phyloP scores from a whole-genome alignment of 495 filamentous ascomycete species.

The Penicillium daleae region DNA sequence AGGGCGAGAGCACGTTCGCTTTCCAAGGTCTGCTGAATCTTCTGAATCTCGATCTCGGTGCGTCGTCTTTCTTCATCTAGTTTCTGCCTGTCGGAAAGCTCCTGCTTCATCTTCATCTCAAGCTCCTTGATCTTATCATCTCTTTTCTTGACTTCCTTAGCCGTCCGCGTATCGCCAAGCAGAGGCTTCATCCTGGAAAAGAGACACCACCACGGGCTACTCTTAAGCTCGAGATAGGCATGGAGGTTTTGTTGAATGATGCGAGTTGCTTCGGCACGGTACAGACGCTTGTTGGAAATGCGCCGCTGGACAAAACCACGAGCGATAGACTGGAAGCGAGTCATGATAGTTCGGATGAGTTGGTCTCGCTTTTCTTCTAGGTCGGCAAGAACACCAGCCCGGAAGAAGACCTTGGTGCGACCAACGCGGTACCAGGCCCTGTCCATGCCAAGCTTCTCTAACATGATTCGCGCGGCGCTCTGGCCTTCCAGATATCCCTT shows the following conservation, averaged over 20 bases:
- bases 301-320: conserved; percentile 87
- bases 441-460: conserved; percentile 87
- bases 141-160: conserved; percentile 87
- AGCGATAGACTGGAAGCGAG: conserved; percentile 89
- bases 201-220: conserved; percentile 95
- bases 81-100: conserved; percentile 72
- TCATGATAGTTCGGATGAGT: conserved; percentile 89
- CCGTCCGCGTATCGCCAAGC: conserved; percentile 85
- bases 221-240: conserved; percentile 82
- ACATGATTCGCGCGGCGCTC: conserved; percentile 78
- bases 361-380: conserved; percentile 93
- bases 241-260: conserved; percentile 95
- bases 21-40: conserved; percentile 89
- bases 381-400: conserved; percentile 93
- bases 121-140: conserved; percentile 91
- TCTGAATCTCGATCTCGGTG: conserved; percentile 81
- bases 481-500: conserved; percentile 92
- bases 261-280: conserved; percentile 89
- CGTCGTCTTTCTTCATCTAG: conserved; percentile 92
- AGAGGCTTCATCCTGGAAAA: conserved; percentile 96
- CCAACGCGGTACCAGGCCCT: conserved; percentile 87
- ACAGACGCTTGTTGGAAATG: conserved; percentile 87
- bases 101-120: conserved; percentile 78
- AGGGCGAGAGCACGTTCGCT: conserved; percentile 92
- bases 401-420: conserved; percentile 97